Conservation (phyloP, 352 stramenopile species). For the Phytophthora foliorum region DNA sequence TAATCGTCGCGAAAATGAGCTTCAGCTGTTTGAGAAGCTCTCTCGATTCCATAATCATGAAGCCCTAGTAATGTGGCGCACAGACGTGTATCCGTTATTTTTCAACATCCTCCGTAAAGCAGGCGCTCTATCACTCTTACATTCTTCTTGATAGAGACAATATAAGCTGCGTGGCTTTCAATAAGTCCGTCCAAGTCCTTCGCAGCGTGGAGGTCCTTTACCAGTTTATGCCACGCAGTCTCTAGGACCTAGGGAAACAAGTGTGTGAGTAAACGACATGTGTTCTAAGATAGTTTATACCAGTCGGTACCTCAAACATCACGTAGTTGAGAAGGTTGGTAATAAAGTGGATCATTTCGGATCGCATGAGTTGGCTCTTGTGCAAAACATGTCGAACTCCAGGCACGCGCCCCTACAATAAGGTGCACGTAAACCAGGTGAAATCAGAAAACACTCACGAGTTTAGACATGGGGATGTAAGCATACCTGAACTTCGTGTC, state of each 20-base stretch:
- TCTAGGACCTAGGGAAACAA: conserved; percentile 78
- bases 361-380: conserved; percentile 95
- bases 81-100: conserved; percentile 11
- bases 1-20: conserved; percentile 84
- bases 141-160: conserved; percentile 91
- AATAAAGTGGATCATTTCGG: conserved; percentile 99
- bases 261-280: not conserved
- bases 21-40: conserved; percentile 83
- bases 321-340: conserved; percentile 98
- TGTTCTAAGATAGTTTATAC: not conserved
- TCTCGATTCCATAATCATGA: conserved; percentile 84
- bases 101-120: not conserved
- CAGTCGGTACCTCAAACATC: conserved; percentile 94
- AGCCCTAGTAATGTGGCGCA: conserved; percentile 57
- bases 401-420: conserved; percentile 67
- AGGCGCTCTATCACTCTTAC: conserved; percentile 37
- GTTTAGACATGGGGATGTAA: not conserved
- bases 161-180: conserved; percentile 95
- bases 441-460: conserved; percentile 10
- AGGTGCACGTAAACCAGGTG: conserved; percentile 2
- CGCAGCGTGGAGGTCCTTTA: conserved; percentile 90
- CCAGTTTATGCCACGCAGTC: conserved; percentile 95
- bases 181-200: conserved; percentile 97
- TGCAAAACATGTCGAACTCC: conserved; percentile 85
- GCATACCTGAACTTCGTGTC: conserved; percentile 92